These are phyloP conservation scores for Lactarius evosmus DNA, from an alignment of 768 basidiomycete species.

Conservation along the genomic window DNA sequence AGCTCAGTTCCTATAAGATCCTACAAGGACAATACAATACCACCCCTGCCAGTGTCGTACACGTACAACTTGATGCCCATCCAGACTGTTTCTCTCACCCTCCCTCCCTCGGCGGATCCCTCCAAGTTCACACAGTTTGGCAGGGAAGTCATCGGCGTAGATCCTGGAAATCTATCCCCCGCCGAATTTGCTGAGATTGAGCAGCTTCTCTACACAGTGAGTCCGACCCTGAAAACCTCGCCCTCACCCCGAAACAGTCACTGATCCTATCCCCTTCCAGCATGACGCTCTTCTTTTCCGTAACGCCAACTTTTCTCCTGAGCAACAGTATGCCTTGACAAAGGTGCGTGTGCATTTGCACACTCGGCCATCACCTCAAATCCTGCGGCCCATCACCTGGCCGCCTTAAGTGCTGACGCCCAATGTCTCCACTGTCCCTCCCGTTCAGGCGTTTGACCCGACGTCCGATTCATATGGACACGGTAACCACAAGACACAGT, in stretches of 20 bases:
- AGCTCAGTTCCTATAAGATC: neutral
- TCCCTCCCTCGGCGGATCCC: constrained; percentile 70
- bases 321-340: constrained; percentile 81
- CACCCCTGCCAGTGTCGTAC: too few species aligned
- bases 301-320: constrained; percentile 62
- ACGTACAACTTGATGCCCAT: constrained; percentile 53
- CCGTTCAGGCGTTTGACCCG: constrained; percentile 70
- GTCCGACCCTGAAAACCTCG: constrained; percentile 22
- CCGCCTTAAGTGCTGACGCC: neutral
- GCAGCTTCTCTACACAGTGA: constrained; percentile 73
- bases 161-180: constrained; percentile 59
- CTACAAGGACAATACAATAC: too few species aligned
- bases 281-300: constrained; percentile 75
- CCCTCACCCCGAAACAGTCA: neutral
- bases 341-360: constrained; percentile 53
- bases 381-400: neutral
- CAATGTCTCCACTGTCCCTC: constrained; percentile 7
- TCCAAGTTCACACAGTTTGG: constrained; percentile 70
- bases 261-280: constrained; percentile 37
- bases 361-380: neutral
- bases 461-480: constrained; percentile 68
- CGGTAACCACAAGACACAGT: constrained; percentile 82
- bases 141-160: constrained; percentile 67
- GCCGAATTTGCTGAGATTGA: constrained; percentile 65
- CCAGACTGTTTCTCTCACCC: constrained; percentile 59